A percentile compares a stretch with the other conserved stretches of the same genome.
Evolutionary conservation across 2,329 filamentous ascomycete species (phyloP).

Genomic region (Botrytis paeoniae): DNA sequence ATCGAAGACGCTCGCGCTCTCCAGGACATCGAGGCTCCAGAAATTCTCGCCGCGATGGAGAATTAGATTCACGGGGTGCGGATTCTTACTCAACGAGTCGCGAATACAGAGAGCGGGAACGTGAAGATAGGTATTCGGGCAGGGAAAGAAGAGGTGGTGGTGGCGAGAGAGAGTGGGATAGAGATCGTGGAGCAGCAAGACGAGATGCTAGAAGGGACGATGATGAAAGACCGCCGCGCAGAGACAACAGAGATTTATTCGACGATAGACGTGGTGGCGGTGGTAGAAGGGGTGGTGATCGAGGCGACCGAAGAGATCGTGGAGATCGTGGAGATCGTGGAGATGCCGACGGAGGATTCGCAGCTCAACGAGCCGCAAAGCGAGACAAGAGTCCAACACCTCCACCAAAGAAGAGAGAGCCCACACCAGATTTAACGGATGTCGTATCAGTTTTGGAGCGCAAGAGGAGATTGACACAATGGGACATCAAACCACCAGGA

Average conservation of each 20-base stretch:
- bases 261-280: conserved; percentile 55
- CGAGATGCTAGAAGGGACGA: conserved; percentile 65
- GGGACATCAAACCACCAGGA: conserved; percentile 98
- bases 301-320: conserved; percentile 43
- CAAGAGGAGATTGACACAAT: conserved; percentile 92
- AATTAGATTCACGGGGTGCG: conserved; percentile 43
- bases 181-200: conserved; percentile 59
- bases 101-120: conserved; percentile 87
- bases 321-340: conserved; percentile 43
- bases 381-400: conserved; percentile 69
- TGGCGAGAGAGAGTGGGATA: conserved; percentile 74
- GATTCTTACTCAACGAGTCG: conserved; percentile 92
- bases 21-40: conserved; percentile 70
- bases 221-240: conserved; percentile 55
- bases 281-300: conserved; percentile 45
- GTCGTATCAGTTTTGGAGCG: conserved; percentile 78
- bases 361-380: conserved; percentile 46
- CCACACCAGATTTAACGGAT: conserved; percentile 90
- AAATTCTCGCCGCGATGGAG: conserved; percentile 66
- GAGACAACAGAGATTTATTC: conserved; percentile 56
- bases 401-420: conserved; percentile 85
- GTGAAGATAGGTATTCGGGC: conserved; percentile 84
- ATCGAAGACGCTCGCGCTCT: conserved; percentile 75
- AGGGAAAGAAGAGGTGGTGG: conserved; percentile 59
- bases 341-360: conserved; percentile 44